Conservation (phyloP, 768 basidiomycete species). For the Mycena indigotica region DNA sequence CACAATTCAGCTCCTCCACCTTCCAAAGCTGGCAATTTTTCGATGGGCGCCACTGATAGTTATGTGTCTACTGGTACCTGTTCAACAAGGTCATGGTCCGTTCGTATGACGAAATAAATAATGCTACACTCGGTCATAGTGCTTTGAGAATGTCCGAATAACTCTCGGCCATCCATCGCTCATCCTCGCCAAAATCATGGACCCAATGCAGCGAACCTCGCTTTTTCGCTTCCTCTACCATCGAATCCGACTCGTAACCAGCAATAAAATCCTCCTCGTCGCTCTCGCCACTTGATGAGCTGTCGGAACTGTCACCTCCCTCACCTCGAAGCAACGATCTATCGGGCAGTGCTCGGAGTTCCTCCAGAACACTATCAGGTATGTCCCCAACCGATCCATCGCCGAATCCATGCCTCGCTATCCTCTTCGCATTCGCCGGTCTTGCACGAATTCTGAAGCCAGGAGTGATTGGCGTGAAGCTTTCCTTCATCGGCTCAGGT, state of each 20-base stretch:
- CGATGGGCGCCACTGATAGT: not conserved
- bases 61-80: not conserved
- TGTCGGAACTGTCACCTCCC: not conserved
- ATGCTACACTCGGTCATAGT: not conserved
- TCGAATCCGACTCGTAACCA: slow-evolving; percentile 7
- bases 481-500: not conserved
- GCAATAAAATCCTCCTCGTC: not conserved
- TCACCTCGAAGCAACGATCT: not conserved
- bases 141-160: slow-evolving; percentile 13
- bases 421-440: not conserved
- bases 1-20: not conserved
- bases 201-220: slow-evolving; percentile 6
- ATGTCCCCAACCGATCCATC: slow-evolving; percentile 10
- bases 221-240: not conserved
- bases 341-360: not conserved
- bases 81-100: not conserved
- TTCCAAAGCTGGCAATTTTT: no score
- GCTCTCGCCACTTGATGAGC: not conserved
- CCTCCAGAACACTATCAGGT: slow-evolving; percentile 6
- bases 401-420: slow-evolving; percentile 10
- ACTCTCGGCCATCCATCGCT: slow-evolving; percentile 15
- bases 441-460: not conserved
- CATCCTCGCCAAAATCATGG: slow-evolving; percentile 2
- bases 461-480: slow-evolving; percentile 8
- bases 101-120: not conserved